Conservation (phyloP, 2,329 filamentous ascomycete genomes). For the Trichoderma sp. region DNA sequence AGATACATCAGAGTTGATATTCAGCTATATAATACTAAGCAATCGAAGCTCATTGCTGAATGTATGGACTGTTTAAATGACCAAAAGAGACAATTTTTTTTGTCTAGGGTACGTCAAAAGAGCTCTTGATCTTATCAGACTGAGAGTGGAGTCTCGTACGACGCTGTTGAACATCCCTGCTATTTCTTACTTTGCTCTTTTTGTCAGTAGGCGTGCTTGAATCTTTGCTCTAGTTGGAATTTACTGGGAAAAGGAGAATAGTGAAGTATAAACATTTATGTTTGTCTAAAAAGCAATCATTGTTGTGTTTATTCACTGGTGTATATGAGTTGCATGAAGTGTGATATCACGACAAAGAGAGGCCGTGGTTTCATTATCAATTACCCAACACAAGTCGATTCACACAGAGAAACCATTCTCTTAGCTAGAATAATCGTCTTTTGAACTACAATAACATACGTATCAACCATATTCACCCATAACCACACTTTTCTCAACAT, state of each 20-base stretch:
- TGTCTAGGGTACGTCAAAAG: neutral
- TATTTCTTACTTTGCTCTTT: neutral
- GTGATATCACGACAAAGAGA: neutral
- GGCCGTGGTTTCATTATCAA: rapidly evolving
- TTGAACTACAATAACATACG: neutral
- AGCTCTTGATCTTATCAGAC: neutral
- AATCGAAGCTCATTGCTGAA: too few species aligned
- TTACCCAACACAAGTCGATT: neutral
- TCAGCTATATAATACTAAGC: too few species aligned
- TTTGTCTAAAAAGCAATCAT: neutral
- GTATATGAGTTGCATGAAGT: too few species aligned
- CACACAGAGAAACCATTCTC: neutral
- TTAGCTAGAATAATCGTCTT: neutral
- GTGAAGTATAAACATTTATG: neutral
- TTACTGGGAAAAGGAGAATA: too few species aligned
- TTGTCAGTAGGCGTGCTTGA: neutral
- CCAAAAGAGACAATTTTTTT: too few species aligned
- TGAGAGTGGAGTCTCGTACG: neutral
- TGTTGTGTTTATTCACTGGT: neutral
- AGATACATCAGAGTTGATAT: neutral
- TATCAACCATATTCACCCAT: neutral
- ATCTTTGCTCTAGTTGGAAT: neutral
- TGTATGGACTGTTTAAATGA: too few species aligned
- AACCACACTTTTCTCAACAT: neutral
- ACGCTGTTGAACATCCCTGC: neutral